phyloP scores from a whole-genome alignment of 805 yeast species.

The Schizosaccharomyces lindneri region DNA sequence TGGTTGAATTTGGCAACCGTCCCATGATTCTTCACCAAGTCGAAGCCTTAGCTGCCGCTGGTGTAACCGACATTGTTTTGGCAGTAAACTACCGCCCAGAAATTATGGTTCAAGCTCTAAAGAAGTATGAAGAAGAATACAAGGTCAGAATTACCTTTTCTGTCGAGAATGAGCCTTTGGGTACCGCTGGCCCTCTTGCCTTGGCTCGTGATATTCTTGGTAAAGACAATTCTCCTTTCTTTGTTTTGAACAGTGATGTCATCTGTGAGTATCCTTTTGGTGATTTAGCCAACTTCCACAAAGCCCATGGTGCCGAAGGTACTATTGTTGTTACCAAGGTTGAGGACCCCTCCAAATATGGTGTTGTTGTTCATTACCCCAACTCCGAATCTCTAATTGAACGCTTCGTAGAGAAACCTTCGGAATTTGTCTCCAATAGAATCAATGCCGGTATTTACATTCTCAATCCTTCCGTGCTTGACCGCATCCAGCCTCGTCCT shows the following conservation, averaged over 20 bases:
- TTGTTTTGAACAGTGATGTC: conserved; percentile 92
- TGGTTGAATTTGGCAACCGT: conserved; percentile 61
- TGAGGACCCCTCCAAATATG: conserved; percentile 97
- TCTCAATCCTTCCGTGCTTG: conserved; percentile 90
- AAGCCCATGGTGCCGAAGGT: conserved; percentile 89
- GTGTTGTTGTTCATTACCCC: conserved; percentile 96
- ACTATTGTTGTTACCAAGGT: conserved; percentile 98
- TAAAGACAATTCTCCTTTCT: conserved; percentile 90
- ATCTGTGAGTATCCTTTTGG: conserved; percentile 95
- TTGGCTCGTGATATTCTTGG: conserved; percentile 81
- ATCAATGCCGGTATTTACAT: conserved; percentile 97
- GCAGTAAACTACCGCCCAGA: conserved; percentile 99
- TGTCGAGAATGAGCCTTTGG: conserved; percentile 97
- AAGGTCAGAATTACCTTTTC: conserved; percentile 91
- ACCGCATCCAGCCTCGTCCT: conserved; percentile 90
- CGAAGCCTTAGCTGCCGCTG: conserved; percentile 92
- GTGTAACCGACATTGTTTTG: conserved; percentile 92
- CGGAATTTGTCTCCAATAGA: conserved; percentile 97
- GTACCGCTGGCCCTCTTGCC: conserved; percentile 97
- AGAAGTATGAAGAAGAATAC: conserved; percentile 82
- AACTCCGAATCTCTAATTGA: conserved; percentile 72
- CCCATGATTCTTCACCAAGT: conserved; percentile 98
- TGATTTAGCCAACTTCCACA: conserved; percentile 81
- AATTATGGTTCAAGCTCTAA: conserved; percentile 86
- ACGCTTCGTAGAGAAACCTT: conserved; percentile 98